A percentile compares a stretch with the other conserved stretches of the same genome.
These are phyloP conservation scores for Prosopis cineraria DNA, from an alignment of 306 rosid species.

Conservation along the genomic window DNA sequence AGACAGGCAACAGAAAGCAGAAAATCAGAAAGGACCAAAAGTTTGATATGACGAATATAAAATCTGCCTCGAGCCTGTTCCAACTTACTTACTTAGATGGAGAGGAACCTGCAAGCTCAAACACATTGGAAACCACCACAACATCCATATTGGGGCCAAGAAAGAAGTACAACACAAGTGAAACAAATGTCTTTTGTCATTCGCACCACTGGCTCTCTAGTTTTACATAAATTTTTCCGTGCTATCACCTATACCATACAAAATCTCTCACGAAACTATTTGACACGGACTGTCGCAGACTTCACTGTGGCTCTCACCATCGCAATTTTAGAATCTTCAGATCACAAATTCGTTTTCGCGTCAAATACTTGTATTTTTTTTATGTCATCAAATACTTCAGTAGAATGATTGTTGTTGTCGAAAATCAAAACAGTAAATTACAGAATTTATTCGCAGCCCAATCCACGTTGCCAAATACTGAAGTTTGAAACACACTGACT, in stretches of 20 bases:
- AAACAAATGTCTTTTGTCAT: no score
- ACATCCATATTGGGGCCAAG: no score
- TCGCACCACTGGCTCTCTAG: no score
- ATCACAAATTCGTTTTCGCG: neutral
- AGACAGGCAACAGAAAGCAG: neutral
- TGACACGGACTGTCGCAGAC: no score
- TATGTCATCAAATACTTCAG: no score
- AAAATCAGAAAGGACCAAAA: slow-evolving; percentile 2
- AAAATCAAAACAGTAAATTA: neutral
- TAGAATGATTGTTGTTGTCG: neutral
- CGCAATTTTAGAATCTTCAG: neutral
- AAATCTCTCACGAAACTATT: no score
- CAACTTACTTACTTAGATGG: neutral
- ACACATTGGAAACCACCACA: no score
- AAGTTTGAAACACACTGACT: slow-evolving; percentile 20
- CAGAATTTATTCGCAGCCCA: neutral
- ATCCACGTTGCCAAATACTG: neutral
- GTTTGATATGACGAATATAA: neutral
- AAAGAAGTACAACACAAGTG: no score
- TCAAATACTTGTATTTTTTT: neutral
- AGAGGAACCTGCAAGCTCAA: no score
- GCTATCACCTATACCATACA: no score
- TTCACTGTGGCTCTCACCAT: neutral
- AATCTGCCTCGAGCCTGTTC: neutral
- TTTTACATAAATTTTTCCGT: no score